Percentiles rank a stretch among this genome's conserved stretches.
Conservation (phyloP, 2,329 filamentous ascomycete genomes). For the Fusarium temperatum region DNA sequence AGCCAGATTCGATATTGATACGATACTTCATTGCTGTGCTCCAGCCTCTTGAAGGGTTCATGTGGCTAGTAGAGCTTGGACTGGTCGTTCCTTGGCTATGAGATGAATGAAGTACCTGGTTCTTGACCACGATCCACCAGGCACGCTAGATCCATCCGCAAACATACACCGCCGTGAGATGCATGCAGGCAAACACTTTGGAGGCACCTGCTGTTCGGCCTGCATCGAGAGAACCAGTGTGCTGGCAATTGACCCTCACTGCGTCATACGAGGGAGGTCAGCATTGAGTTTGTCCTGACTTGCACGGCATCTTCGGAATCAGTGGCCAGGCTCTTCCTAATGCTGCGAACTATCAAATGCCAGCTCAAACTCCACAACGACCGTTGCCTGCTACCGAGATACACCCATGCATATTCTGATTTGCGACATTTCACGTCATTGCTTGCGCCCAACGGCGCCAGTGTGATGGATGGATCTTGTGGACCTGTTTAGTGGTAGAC, state of each 20-base stretch:
- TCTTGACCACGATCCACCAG: conserved; percentile 15
- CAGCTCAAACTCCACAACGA: background rate
- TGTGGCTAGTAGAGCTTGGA: conserved; percentile 17
- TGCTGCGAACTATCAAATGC: conserved; percentile 1
- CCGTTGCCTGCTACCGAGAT: background rate
- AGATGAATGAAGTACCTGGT: background rate
- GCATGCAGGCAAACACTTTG: conserved; percentile 1
- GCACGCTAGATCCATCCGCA: conserved; percentile 1
- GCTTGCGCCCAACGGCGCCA: conserved; percentile 14
- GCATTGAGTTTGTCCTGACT: conserved; percentile 7
- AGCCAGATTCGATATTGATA: background rate
- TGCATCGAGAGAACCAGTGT: background rate
- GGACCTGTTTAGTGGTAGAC: conserved; percentile 9
- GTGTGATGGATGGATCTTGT: conserved; percentile 1
- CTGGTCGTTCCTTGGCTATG: conserved; percentile 12
- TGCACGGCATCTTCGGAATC: conserved; percentile 29
- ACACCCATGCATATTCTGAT: background rate
- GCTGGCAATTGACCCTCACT: conserved; percentile 1
- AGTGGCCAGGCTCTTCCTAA: conserved; percentile 1
- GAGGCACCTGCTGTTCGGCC: conserved; percentile 2
- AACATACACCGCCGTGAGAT: conserved; percentile 30
- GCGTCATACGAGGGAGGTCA: conserved; percentile 26
- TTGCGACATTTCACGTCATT: conserved; percentile 26
- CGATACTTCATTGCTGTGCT: background rate
- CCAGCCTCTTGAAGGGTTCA: conserved; percentile 6